A percentile compares a stretch with the other conserved stretches of the same genome.
Evolutionary conservation across 2,329 filamentous ascomycete species (phyloP).

Genomic region (Claviceps humidiphila): DNA sequence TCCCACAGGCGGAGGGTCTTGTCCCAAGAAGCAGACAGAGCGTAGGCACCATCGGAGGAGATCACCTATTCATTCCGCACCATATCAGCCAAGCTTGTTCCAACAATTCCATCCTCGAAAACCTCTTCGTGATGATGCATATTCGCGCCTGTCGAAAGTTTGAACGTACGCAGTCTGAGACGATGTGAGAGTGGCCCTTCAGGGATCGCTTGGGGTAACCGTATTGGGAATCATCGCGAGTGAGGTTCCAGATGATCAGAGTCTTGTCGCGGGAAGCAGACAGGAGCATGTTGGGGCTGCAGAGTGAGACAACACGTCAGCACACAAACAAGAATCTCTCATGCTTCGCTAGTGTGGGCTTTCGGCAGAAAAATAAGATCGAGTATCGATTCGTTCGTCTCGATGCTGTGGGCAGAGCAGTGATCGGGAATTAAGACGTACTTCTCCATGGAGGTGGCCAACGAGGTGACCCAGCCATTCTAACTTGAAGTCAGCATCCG

Average conservation of each 20-base stretch:
- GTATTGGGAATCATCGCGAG: constrained; percentile 95
- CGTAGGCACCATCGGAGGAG: constrained; percentile 98
- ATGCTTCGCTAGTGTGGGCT: neutral
- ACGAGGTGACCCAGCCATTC: constrained; percentile 97
- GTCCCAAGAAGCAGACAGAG: constrained; percentile 97
- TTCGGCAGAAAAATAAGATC: constrained; percentile 1
- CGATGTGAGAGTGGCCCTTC: constrained; percentile 98
- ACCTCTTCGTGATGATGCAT: too few relatives aligned
- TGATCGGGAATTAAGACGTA: constrained; percentile 33
- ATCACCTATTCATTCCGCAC: constrained; percentile 55
- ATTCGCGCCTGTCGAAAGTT: constrained; percentile 1
- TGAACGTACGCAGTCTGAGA: constrained; percentile 94
- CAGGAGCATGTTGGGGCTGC: constrained; percentile 97
- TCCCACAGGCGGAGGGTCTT: constrained; percentile 99
- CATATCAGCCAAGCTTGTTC: constrained; percentile 12
- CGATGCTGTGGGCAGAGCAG: neutral
- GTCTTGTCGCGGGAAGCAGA: constrained; percentile 96
- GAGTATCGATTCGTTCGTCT: constrained; percentile 1
- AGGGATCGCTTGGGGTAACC: constrained; percentile 99
- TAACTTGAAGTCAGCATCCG: constrained; percentile 20
- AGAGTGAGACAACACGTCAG: constrained; percentile 12
- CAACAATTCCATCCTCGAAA: neutral
- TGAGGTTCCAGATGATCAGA: constrained; percentile 99
- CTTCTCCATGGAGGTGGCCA: constrained; percentile 99
- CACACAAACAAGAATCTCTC: neutral